A percentile compares a stretch with the other conserved stretches of the same genome.
phyloP scores from a whole-genome alignment of 352 stramenopile species.

The Phytophthora pinifolia region DNA sequence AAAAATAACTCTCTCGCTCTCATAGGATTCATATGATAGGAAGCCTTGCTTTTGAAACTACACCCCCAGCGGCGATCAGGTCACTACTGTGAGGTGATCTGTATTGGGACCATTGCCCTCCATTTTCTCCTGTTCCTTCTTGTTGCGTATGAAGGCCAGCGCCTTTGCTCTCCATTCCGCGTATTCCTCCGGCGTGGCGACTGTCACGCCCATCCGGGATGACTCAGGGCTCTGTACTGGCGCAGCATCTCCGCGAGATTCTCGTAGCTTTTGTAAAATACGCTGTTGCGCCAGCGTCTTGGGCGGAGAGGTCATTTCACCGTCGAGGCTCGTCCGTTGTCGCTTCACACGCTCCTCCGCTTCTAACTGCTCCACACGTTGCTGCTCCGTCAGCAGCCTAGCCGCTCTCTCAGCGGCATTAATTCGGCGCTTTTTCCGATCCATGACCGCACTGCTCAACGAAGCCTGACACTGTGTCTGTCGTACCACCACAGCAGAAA shows the following conservation, averaged over 20 bases:
- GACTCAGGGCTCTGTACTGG: conserved; percentile 1
- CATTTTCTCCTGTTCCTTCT: conserved; percentile 20
- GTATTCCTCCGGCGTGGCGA: conserved; percentile 32
- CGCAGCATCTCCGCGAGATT: conserved; percentile 4
- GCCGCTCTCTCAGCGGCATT: conserved; percentile 17
- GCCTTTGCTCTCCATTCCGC: conserved; percentile 32
- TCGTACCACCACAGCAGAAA: background rate
- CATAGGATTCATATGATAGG: no score
- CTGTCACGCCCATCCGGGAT: background rate
- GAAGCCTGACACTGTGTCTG: conserved; percentile 47
- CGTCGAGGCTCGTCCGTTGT: conserved; percentile 14
- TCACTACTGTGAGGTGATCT: conserved; percentile 10
- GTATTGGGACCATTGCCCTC: background rate
- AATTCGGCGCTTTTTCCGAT: conserved; percentile 33
- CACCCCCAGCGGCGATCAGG: background rate
- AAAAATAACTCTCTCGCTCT: no score
- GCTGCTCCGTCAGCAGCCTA: conserved; percentile 19
- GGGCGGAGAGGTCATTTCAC: conserved; percentile 9
- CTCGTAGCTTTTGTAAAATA: conserved; percentile 24
- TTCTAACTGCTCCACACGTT: conserved; percentile 26
- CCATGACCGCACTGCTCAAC: conserved; percentile 39
- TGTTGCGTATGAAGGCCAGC: conserved; percentile 34
- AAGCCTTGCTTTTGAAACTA: no score
- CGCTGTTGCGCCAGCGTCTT: conserved; percentile 22
- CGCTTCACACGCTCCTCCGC: conserved; percentile 33